These are phyloP conservation scores for Nitzschia sp. DNA, from an alignment of 108 stramenopile genomes.

Conservation along the genomic window DNA sequence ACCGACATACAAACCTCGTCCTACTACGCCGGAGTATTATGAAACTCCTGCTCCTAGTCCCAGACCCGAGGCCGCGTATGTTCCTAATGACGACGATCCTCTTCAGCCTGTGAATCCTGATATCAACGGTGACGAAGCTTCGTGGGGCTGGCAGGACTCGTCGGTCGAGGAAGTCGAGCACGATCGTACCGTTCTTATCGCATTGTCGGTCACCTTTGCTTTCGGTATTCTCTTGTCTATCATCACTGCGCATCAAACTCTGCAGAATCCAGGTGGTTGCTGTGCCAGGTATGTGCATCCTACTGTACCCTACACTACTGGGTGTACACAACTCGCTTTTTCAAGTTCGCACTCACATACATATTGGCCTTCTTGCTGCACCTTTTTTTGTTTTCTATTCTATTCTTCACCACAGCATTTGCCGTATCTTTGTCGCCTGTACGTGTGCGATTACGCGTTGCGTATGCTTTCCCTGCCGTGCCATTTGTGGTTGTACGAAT, in stretches of 20 bases:
- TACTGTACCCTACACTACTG: no score
- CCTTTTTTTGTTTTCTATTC: not conserved
- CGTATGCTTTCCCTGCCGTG: slow-evolving; percentile 61
- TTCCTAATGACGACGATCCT: slow-evolving; percentile 30
- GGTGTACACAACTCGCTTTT: no score
- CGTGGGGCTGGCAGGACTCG: slow-evolving; percentile 6
- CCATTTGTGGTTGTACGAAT: slow-evolving; percentile 35
- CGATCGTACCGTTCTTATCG: slow-evolving; percentile 41
- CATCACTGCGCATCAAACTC: slow-evolving; percentile 71
- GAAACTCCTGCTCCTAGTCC: slow-evolving; percentile 6
- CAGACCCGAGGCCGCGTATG: slow-evolving; percentile 15
- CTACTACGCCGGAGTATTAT: not conserved
- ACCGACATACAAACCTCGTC: not conserved
- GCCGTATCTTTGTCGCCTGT: slow-evolving; percentile 39
- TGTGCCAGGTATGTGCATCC: slow-evolving; percentile 53
- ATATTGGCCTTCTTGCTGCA: not conserved
- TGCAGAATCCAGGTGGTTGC: slow-evolving; percentile 77
- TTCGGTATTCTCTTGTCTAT: slow-evolving; percentile 56
- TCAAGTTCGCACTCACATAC: no score
- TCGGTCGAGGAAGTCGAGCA: slow-evolving; percentile 41
- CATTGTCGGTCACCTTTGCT: slow-evolving; percentile 27
- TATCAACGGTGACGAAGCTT: not conserved
- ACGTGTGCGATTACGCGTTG: slow-evolving; percentile 54
- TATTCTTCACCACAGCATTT: slow-evolving; percentile 45
- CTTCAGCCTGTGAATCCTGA: not conserved